Percentiles rank a stretch among this genome's conserved stretches.
Evolutionary conservation across 495 filamentous ascomycete genomes (phyloP).

Genomic region (Cryomyces minteri): DNA sequence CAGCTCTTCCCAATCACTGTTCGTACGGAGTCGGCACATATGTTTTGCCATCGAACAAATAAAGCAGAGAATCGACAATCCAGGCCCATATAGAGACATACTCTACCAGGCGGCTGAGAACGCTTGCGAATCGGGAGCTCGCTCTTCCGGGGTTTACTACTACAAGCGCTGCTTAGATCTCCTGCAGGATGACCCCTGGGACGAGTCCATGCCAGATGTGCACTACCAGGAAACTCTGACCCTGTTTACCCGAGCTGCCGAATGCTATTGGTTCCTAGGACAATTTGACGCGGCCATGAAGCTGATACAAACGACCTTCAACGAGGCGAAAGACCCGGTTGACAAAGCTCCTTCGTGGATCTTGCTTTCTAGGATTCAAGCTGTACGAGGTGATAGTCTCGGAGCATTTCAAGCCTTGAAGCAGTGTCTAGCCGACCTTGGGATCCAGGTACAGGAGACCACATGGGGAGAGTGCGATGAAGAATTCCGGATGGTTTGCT

Average conservation of each 20-base stretch:
- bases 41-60: constrained; percentile 56
- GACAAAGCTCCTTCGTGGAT: constrained; percentile 69
- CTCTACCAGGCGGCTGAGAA: constrained; percentile 58
- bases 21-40: constrained; percentile 50
- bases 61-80: constrained; percentile 34
- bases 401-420: constrained; percentile 50
- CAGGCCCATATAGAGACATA: constrained; percentile 49
- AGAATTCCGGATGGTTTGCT: constrained; percentile 41
- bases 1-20: constrained; percentile 2
- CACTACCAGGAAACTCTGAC: constrained; percentile 71
- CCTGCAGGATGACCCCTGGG: constrained; percentile 64
- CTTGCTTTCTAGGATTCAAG: constrained; percentile 54
- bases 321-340: constrained; percentile 41
- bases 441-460: constrained; percentile 39
- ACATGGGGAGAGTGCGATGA: constrained; percentile 60
- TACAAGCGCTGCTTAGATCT: constrained; percentile 57
- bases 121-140: constrained; percentile 61
- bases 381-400: constrained; percentile 48
- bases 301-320: constrained; percentile 45
- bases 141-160: constrained; percentile 60
- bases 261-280: constrained; percentile 61
- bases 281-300: constrained; percentile 41
- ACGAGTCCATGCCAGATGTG: constrained; percentile 46
- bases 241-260: constrained; percentile 56
- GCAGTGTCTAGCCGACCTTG: constrained; percentile 47